Evolutionary conservation across 2,329 filamentous ascomycete genomes (phyloP), one percentile per base, ranked within the genome.

Genomic region (Purpureocillium takamizusanense): DNA sequence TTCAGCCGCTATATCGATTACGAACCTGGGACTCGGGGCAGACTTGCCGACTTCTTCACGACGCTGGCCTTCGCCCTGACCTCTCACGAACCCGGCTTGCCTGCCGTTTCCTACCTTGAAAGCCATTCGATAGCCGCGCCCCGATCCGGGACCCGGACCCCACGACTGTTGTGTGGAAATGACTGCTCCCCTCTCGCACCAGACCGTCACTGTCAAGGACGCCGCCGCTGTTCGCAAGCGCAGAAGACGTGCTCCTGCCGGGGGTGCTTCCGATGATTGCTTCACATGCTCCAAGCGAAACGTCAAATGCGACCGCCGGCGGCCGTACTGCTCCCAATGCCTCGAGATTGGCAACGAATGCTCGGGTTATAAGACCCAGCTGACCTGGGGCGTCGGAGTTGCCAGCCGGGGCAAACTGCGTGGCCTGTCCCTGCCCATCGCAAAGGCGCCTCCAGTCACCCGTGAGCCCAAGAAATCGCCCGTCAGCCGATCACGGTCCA

Each of bases 321-420:
- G 90, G 52, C 90, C 90, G 8, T 97, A 95, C 65, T 97, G 92
- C 66, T 88, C 88, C 33, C 89, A 88, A 63, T 98, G 90, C 61
- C 76, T 97, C 46, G 86, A 95, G 51, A 74, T 87, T 47, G 89
- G 88, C 47, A 88, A 87, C 59, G 88, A 94, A 56, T 97, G 90
- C 66, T 88, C 86, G 21, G 90, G 90, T 42, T 97, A 97, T 71
- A 94, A 94, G 67, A 97, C 90, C 13, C 89, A 90, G 51, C 72
- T 97, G 62, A 97, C 90, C 34, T 97, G 90, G 90, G 88, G 88
- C 31, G 86, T 95, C 35, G 90, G 90, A 37, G 90, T 97, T 42
- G 90, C 90, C 40, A 95, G 89, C 63, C 81, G 90, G 54, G 90
- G 90, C 56, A 97, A 97, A 69, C 78, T 97, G 46, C 79, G 90